Base-by-base conservation (phyloP, 805 yeast species). In the Candida awuae region DNA sequence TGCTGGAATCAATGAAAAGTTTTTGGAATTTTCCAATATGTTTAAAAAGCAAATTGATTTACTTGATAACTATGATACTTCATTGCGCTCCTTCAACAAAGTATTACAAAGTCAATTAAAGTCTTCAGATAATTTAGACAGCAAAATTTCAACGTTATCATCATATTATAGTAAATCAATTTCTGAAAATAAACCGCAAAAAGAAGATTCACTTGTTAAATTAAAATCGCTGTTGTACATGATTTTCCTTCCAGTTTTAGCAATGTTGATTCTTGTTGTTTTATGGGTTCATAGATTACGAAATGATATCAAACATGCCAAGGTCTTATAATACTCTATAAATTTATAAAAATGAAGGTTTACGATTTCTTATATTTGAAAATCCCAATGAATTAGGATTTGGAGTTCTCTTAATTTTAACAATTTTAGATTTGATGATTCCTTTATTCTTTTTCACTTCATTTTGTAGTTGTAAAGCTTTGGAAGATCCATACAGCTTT, bases 271-370 rank as follows among this genome's bases (percentile, higher is more conserved):
- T 4, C 57, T 65, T 1, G 59, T 75, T 39, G 63, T 70, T 15
- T 55, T 68, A 26, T 62, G 73, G 44, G 67, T 75, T 17, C 70
- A 68, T 54, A 67, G 74, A 52, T 58, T 78, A 31, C 71, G 82
- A 60, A 73, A 66, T 46, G 84, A 78, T 46, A 75, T 78, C 41
- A 77, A 75, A 49, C 80, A 74, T 50, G 63, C 80, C 8, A 78
- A 78, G 46, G 62, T 78, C 32, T 63, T 77, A 41, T 76, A 54
- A 58, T 25, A n/a, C 9, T 4, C 18, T 9, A 4, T 22, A n/a
- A 16, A 8, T 38, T 23, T 42, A 32, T 21, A 56, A 49, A 47
- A 69, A 73, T 1, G 73, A 68, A 8, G 78, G 74, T 43, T 60
- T 68, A 27, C 61, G 56, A 8, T 67, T 65, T 38, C 59, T 56